Conservation (phyloP, 2,329 filamentous ascomycete genomes). For the Neonectria ditissima region DNA sequence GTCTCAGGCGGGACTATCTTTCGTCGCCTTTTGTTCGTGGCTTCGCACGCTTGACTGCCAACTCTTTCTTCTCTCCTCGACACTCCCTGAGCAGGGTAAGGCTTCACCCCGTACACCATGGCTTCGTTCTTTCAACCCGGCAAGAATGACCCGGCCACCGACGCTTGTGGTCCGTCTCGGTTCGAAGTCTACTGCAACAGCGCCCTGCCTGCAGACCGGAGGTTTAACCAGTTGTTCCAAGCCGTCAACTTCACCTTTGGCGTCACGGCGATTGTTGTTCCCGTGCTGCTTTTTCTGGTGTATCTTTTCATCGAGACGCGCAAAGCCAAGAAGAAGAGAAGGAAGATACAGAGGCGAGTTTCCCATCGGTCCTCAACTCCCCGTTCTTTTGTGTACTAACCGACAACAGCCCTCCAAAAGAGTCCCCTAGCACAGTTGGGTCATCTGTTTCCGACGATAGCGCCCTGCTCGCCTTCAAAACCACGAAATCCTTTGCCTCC, state of each 20-base stretch:
- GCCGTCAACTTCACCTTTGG: conserved; percentile 17
- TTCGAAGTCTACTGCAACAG: conserved; percentile 25
- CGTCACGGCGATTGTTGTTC: conserved; percentile 9
- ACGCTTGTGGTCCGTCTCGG: conserved; percentile 9
- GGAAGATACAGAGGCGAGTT: conserved; percentile 2
- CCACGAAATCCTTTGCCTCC: conserved; percentile 18
- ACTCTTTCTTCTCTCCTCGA: too few species aligned
- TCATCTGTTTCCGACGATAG: neutral
- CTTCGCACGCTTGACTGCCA: too few species aligned
- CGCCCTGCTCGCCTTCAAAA: conserved; percentile 18
- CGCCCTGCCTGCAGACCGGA: conserved; percentile 1
- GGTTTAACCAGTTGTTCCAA: conserved; percentile 11
- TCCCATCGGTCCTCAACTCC: too few species aligned
- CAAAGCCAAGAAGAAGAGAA: neutral
- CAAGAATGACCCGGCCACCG: conserved; percentile 14
- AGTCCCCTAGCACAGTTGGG: neutral
- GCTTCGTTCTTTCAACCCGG: conserved; percentile 27
- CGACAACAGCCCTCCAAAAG: neutral
- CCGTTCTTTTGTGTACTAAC: neutral
- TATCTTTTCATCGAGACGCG: neutral
- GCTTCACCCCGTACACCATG: neutral
- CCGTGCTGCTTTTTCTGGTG: conserved; percentile 18
- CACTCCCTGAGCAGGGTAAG: too few species aligned
- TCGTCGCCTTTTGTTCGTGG: too few species aligned
- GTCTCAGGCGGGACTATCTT: too few species aligned